These are phyloP conservation scores for Zymoseptoria tritici DNA, from an alignment of 2,329 filamentous ascomycete genomes.

Conservation along the genomic window DNA sequence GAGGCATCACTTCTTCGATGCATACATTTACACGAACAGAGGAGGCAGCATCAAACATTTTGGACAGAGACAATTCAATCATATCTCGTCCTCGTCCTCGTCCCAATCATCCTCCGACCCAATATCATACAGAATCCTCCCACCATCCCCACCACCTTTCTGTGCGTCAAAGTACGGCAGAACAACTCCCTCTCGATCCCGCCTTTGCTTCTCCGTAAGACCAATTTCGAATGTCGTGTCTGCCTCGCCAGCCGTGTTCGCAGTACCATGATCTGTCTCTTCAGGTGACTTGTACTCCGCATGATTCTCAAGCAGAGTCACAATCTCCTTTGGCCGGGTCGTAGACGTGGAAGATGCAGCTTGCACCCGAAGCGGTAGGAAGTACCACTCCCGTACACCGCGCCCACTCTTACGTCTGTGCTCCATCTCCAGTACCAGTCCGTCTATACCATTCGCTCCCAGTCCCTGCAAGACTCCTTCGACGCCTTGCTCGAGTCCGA, in stretches of 20 bases:
- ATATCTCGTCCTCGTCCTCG: slow-evolving; percentile 90
- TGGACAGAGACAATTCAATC: slow-evolving; percentile 14
- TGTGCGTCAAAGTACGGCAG: slow-evolving; percentile 96
- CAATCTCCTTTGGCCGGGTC: slow-evolving; percentile 28
- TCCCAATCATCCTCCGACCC: slow-evolving; percentile 94
- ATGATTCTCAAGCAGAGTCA: slow-evolving; percentile 67
- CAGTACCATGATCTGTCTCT: slow-evolving; percentile 30
- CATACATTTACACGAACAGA: not conserved
- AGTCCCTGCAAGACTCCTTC: slow-evolving; percentile 73
- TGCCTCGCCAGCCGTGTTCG: slow-evolving; percentile 45
- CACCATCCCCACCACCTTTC: slow-evolving; percentile 72
- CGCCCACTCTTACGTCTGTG: slow-evolving; percentile 75
- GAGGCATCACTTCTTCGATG: not conserved
- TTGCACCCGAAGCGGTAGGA: slow-evolving; percentile 37
- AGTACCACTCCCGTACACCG: slow-evolving; percentile 63
- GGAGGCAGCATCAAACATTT: not conserved
- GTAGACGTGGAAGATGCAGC: slow-evolving; percentile 10
- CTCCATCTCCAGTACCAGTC: slow-evolving; percentile 75
- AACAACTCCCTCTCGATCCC: slow-evolving; percentile 80
- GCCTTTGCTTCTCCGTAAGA: slow-evolving; percentile 82
- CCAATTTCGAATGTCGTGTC: slow-evolving; percentile 78
- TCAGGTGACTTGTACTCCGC: slow-evolving; percentile 53
- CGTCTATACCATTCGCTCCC: slow-evolving; percentile 44
- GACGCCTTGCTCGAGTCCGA: slow-evolving; percentile 67
- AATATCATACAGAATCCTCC: slow-evolving; percentile 94